Evolutionary conservation across 176 grass and related monocot genomes (phyloP).

Genomic region (Oryza australiensis): DNA sequence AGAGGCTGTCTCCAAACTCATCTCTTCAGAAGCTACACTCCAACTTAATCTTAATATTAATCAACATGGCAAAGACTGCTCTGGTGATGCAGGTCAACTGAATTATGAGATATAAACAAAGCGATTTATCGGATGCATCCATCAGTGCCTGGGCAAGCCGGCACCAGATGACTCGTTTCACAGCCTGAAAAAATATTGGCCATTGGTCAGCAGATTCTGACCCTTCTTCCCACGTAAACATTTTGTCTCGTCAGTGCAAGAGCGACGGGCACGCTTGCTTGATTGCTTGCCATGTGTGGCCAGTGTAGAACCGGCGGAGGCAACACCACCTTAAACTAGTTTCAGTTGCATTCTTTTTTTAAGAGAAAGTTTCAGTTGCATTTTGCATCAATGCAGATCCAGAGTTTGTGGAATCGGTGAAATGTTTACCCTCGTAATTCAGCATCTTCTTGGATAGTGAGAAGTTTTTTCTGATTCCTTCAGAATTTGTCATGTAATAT

Average conservation of each 20-base stretch:
- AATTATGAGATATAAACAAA: conserved; percentile 33
- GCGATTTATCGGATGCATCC: not conserved
- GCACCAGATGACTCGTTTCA: conserved; percentile 37
- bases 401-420: not conserved
- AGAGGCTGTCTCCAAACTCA: conserved; percentile 6
- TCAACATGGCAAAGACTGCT: conserved; percentile 16
- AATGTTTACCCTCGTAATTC: not conserved
- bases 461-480: not conserved
- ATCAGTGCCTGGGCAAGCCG: conserved; percentile 28
- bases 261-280: not conserved
- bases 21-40: not conserved
- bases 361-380: not conserved
- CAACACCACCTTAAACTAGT: not conserved
- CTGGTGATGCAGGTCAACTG: conserved; percentile 36
- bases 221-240: conserved; percentile 7
- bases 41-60: conserved; percentile 26
- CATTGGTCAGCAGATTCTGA: conserved; percentile 34
- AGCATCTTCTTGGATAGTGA: not conserved
- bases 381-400: not conserved
- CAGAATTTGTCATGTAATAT: not conserved
- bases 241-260: not conserved
- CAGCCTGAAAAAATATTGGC: not conserved
- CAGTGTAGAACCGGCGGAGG: conserved; percentile 24
- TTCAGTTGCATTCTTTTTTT: not conserved
- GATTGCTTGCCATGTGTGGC: not conserved